phyloP scores from a whole-genome alignment of 495 filamentous ascomycete species.

The Aspergillus affinis region DNA sequence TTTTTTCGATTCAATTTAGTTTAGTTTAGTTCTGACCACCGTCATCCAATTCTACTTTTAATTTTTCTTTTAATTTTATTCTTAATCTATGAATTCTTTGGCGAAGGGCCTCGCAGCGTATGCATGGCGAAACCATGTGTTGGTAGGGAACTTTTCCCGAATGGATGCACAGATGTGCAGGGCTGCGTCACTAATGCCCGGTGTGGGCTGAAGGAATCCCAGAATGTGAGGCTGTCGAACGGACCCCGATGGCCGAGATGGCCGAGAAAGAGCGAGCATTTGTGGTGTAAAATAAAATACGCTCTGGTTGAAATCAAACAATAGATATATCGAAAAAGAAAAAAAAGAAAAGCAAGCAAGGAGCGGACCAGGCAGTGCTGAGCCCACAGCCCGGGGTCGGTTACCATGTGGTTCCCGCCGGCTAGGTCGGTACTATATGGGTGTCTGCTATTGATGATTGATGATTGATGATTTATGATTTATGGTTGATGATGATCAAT shows the following conservation, averaged over 20 bases:
- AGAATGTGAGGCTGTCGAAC: slow-evolving; percentile 25
- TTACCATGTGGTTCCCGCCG: slow-evolving; percentile 23
- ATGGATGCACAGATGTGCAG: slow-evolving; percentile 23
- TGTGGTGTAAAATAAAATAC: slow-evolving; percentile 11
- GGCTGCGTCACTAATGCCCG: slow-evolving; percentile 24
- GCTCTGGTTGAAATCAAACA: neutral
- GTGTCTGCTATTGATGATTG: too few relatives aligned
- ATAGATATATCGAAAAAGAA: neutral
- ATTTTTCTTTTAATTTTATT: neutral
- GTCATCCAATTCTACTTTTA: neutral
- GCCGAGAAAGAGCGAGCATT: slow-evolving; percentile 18
- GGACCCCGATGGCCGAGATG: slow-evolving; percentile 26
- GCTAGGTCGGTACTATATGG: neutral
- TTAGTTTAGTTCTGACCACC: neutral
- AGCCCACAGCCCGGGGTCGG: slow-evolving; percentile 16
- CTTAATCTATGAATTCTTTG: neutral
- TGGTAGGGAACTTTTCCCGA: slow-evolving; percentile 28
- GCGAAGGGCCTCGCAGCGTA: slow-evolving; percentile 3
- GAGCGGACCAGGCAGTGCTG: slow-evolving; percentile 2
- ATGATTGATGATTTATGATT: too few relatives aligned
- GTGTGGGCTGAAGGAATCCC: slow-evolving; percentile 14
- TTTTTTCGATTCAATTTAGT: too few relatives aligned
- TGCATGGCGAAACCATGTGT: slow-evolving; percentile 28
- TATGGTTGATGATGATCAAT: too few relatives aligned
- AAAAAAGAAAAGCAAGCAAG: too few relatives aligned